phyloP scores from a whole-genome alignment of 768 basidiomycete genomes.

The Termitomyces sp. region DNA sequence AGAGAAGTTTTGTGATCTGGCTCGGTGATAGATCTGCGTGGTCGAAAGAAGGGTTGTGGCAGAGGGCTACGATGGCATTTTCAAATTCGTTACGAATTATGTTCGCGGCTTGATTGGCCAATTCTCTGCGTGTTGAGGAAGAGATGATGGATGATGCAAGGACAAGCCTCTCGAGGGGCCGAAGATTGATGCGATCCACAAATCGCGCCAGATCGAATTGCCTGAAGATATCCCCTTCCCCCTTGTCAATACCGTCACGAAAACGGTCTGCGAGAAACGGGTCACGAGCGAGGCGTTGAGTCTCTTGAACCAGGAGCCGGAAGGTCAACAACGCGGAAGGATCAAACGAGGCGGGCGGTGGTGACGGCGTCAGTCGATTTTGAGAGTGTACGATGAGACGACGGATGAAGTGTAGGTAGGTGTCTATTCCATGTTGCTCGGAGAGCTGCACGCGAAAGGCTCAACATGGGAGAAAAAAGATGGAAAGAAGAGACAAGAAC shows the following conservation, averaged over 20 bases:
- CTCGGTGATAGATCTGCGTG: slow-evolving; percentile 71
- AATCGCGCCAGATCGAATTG: slow-evolving; percentile 84
- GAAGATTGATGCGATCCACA: slow-evolving; percentile 75
- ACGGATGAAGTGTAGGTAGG: slow-evolving; percentile 96
- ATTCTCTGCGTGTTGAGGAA: slow-evolving; percentile 52
- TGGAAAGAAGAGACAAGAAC: slow-evolving; percentile 29
- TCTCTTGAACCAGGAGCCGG: slow-evolving; percentile 84
- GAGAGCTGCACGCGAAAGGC: slow-evolving; percentile 61
- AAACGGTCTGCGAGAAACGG: slow-evolving; percentile 89
- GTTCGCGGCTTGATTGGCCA: slow-evolving; percentile 58
- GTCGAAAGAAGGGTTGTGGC: slow-evolving; percentile 80
- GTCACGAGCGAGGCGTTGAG: slow-evolving; percentile 85
- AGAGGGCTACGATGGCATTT: slow-evolving; percentile 69
- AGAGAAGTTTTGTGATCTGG: slow-evolving; percentile 76
- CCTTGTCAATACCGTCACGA: slow-evolving; percentile 85
- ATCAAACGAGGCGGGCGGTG: slow-evolving; percentile 65
- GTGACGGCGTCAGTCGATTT: slow-evolving; percentile 57
- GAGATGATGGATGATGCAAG: slow-evolving; percentile 73
- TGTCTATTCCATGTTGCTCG: slow-evolving; percentile 95
- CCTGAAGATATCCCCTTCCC: slow-evolving; percentile 79
- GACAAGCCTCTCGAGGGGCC: slow-evolving; percentile 76
- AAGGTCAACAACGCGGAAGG: slow-evolving; percentile 78
- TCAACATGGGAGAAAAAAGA: slow-evolving; percentile 10
- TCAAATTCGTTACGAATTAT: slow-evolving; percentile 80
- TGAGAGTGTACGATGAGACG: slow-evolving; percentile 90